phyloP scores from a whole-genome alignment of 2,329 filamentous ascomycete genomes.

The Botryotinia convoluta region DNA sequence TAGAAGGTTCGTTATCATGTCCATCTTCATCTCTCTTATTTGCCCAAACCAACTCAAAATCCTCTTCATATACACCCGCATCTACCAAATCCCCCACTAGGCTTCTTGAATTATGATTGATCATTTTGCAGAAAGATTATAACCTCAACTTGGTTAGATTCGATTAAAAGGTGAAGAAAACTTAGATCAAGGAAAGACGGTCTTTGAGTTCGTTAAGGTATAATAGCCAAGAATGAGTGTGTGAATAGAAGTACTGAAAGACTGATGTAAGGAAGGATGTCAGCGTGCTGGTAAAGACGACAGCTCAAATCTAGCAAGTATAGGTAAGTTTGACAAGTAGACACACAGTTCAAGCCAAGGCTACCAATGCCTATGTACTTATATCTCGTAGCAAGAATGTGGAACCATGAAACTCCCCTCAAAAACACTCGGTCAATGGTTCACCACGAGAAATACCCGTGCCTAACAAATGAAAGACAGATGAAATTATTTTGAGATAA shows the following conservation, averaged over 20 bases:
- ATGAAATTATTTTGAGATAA: conserved; percentile 1
- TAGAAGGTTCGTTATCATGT: neutral
- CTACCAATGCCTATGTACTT: neutral
- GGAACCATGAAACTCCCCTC: neutral
- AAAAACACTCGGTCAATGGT: neutral
- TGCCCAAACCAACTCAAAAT: conserved; percentile 11
- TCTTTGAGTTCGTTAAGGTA: neutral
- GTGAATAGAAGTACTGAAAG: neutral
- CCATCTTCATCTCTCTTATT: neutral
- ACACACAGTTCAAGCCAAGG: neutral
- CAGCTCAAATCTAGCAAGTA: neutral
- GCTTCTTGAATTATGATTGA: neutral
- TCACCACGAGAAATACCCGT: neutral
- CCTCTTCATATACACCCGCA: conserved; percentile 10
- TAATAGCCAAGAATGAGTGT: neutral
- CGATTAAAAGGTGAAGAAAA: neutral
- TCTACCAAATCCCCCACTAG: conserved; percentile 1
- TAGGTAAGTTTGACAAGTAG: neutral
- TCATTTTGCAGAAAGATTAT: neutral
- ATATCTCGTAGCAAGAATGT: conserved; percentile 2
- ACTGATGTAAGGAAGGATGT: neutral
- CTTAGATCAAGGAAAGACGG: neutral
- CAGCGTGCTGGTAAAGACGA: neutral
- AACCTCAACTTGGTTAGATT: neutral
- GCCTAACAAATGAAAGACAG: conserved; percentile 9